Evolutionary conservation across 768 basidiomycete genomes (phyloP).

Genomic region (Auriscalpium vulgare): DNA sequence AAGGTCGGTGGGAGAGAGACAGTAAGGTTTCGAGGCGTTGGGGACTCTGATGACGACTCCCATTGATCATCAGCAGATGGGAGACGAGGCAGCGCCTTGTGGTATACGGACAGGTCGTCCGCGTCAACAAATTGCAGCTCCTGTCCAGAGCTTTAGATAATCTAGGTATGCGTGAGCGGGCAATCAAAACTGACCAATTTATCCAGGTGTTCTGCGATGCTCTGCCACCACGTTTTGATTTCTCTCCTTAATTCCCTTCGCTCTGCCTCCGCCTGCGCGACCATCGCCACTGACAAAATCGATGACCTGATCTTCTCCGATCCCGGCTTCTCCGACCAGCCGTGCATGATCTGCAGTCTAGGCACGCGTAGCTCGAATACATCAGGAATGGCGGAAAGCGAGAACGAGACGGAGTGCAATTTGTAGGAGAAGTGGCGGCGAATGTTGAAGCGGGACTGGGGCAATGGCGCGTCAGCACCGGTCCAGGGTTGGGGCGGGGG

Average conservation of each 20-base stretch:
- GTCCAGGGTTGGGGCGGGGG: conserved; percentile 12
- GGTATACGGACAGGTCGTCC: conserved; percentile 9
- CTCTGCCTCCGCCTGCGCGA: conserved; percentile 28
- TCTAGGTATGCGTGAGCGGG: not conserved
- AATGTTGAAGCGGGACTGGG: conserved; percentile 28
- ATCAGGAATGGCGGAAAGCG: conserved; percentile 39
- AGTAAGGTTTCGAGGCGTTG: conserved; percentile 2
- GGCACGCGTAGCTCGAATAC: conserved; percentile 59
- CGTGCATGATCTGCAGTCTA: conserved; percentile 43
- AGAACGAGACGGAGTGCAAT: conserved; percentile 32
- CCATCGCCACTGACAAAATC: not conserved
- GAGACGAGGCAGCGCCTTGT: conserved; percentile 50
- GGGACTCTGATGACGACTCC: conserved; percentile 23
- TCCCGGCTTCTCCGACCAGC: conserved; percentile 13
- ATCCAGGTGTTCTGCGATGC: conserved; percentile 52
- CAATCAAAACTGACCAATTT: conserved; percentile 36
- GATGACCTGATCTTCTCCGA: conserved; percentile 9
- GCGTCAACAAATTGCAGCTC: conserved; percentile 32
- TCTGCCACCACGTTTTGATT: conserved; percentile 62
- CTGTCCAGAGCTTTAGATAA: conserved; percentile 21
- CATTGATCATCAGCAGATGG: conserved; percentile 50
- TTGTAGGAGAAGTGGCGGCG: conserved; percentile 34
- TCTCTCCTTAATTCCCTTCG: conserved; percentile 47
- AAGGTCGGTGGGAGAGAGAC: conserved; percentile 17
- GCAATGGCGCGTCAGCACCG: conserved; percentile 18